These are phyloP conservation scores for Elsinoe fawcettii DNA, from an alignment of 2,329 filamentous ascomycete genomes.

Conservation along the genomic window DNA sequence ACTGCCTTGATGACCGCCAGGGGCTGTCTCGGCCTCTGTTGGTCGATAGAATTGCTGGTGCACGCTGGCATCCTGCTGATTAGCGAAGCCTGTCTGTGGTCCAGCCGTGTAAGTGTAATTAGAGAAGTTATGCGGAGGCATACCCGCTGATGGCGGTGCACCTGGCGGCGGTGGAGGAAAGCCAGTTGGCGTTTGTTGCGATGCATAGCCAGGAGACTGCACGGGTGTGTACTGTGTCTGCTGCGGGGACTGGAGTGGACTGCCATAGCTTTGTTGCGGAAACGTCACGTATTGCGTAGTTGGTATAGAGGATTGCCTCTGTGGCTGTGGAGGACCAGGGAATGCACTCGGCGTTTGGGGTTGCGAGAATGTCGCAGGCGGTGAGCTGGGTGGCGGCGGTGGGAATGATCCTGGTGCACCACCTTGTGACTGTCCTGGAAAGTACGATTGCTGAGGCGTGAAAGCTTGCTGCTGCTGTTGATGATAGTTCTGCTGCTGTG, in stretches of 20 bases:
- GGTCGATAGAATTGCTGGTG: constrained; percentile 66
- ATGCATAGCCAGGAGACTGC: constrained; percentile 33
- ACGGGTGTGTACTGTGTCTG: constrained; percentile 31
- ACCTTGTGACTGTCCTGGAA: constrained; percentile 35
- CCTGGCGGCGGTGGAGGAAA: constrained; percentile 26
- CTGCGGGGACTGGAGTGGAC: constrained; percentile 22
- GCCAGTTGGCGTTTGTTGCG: constrained; percentile 29
- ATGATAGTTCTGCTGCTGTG: constrained; percentile 8
- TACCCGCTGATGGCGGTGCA: constrained; percentile 39
- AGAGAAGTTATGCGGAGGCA: constrained; percentile 41
- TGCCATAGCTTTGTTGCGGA: constrained; percentile 21
- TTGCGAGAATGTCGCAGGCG: constrained; percentile 28
- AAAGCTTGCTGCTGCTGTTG: constrained; percentile 6
- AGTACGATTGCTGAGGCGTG: constrained; percentile 29
- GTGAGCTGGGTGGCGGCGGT: constrained; percentile 20
- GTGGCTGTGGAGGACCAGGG: constrained; percentile 20
- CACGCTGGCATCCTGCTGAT: constrained; percentile 43
- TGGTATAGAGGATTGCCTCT: not conserved
- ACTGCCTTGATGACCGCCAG: constrained; percentile 27
- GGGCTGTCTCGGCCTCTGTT: constrained; percentile 52
- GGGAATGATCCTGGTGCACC: constrained; percentile 25
- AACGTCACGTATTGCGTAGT: not conserved
- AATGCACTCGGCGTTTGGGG: constrained; percentile 10
- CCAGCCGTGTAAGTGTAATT: constrained; percentile 44
- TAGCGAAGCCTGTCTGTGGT: constrained; percentile 23